Percentiles rank a stretch among this genome's conserved stretches.
phyloP scores from a whole-genome alignment of 192 early-diverging fungal genomes.

The Coemansia reversa region DNA sequence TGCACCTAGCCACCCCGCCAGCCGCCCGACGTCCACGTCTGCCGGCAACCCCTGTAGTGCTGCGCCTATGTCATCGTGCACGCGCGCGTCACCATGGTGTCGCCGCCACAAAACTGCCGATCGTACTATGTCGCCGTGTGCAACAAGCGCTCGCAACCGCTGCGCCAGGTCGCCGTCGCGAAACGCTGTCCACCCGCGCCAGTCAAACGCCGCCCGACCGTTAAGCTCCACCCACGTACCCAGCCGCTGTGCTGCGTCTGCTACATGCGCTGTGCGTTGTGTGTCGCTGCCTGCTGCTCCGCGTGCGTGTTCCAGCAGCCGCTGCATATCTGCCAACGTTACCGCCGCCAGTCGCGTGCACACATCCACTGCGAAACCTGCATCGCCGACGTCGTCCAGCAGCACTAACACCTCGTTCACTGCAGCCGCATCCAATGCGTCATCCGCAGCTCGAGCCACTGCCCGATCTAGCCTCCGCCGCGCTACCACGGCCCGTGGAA shows the following conservation, averaged over 20 bases:
- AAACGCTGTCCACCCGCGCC: slow-evolving; percentile 54
- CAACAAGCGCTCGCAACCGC: slow-evolving; percentile 37
- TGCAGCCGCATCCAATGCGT: slow-evolving; percentile 1
- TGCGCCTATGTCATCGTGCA: slow-evolving; percentile 45
- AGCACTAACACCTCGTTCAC: slow-evolving; percentile 10
- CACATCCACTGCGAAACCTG: slow-evolving; percentile 10
- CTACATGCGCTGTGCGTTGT: slow-evolving; percentile 2
- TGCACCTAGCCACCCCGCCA: slow-evolving; percentile 52
- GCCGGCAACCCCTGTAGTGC: slow-evolving; percentile 55
- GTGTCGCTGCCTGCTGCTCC: slow-evolving; percentile 1
- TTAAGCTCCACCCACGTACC: slow-evolving; percentile 46
- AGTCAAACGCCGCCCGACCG: slow-evolving; percentile 20
- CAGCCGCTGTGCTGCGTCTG: slow-evolving; percentile 28
- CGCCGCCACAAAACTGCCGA: slow-evolving; percentile 58
- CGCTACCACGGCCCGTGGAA: slow-evolving; percentile 11
- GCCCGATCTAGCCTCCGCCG: not conserved
- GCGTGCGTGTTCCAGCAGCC: slow-evolving; percentile 29
- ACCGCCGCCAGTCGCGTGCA: slow-evolving; percentile 19
- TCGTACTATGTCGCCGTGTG: slow-evolving; percentile 46
- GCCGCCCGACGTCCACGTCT: slow-evolving; percentile 9
- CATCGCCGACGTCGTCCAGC: slow-evolving; percentile 20
- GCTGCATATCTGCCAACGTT: slow-evolving; percentile 13
- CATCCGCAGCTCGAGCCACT: not conserved
- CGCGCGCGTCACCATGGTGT: slow-evolving; percentile 42
- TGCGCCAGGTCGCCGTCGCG: slow-evolving; percentile 46